phyloP scores from a whole-genome alignment of 306 rosid species.

The Citrullus amarus region DNA sequence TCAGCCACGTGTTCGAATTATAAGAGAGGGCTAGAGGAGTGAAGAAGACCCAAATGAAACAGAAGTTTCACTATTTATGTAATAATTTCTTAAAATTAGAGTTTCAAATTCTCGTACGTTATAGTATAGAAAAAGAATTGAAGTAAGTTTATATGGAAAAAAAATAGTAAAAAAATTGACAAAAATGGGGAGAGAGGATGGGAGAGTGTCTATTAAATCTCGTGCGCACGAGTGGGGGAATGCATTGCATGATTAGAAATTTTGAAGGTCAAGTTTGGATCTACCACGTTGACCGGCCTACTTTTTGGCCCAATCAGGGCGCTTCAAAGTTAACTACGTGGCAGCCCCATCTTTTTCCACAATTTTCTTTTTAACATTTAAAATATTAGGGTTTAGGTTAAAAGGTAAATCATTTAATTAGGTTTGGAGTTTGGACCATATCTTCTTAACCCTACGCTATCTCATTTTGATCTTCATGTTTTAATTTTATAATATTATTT shows the following conservation, averaged over 20 bases:
- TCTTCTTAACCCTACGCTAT: background rate
- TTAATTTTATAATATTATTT: background rate
- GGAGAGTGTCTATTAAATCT: background rate
- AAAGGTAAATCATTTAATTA: background rate
- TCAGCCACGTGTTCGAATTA: no score
- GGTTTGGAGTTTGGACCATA: background rate
- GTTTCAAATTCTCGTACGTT: no score
- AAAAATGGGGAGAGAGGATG: background rate
- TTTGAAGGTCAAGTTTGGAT: background rate
- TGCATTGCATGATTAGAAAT: background rate
- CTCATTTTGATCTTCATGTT: background rate
- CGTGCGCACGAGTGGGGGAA: background rate
- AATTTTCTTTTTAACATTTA: background rate
- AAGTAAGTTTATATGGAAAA: background rate
- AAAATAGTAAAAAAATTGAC: background rate
- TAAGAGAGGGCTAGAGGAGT: no score
- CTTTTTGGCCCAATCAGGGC: background rate
- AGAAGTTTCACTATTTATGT: no score
- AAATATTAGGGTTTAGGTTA: background rate
- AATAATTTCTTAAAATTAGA: no score
- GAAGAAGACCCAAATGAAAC: no score
- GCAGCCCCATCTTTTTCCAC: background rate
- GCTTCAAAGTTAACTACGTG: background rate
- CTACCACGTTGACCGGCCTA: background rate
- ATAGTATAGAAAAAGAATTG: no score